Evolutionary conservation across 2,329 filamentous ascomycete species (phyloP).

Genomic region (Xylaria hypoxylon): DNA sequence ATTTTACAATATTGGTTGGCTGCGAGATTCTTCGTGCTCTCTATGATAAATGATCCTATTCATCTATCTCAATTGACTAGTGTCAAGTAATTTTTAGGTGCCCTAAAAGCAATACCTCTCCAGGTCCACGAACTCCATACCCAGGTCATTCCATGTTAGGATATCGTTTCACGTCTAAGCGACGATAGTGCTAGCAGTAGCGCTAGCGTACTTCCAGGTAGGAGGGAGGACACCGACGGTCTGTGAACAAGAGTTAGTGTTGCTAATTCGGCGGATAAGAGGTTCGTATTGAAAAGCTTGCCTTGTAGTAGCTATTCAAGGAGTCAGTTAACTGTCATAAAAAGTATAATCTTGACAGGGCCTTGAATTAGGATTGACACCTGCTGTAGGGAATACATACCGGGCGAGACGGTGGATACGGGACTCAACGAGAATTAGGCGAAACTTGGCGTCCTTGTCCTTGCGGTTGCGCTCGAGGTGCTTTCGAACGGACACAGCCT

Average conservation of each 20-base stretch:
- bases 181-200: slow-evolving; percentile 94
- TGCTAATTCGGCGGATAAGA: background rate
- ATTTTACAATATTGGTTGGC: slow-evolving; percentile 30
- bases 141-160: slow-evolving; percentile 45
- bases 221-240: slow-evolving; percentile 85
- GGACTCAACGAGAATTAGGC: slow-evolving; percentile 99
- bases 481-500: slow-evolving; percentile 99
- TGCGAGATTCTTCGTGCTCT: slow-evolving; percentile 40
- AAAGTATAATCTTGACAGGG: background rate
- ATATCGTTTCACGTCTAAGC: slow-evolving; percentile 70
- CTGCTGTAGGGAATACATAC: slow-evolving; percentile 60
- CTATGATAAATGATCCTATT: slow-evolving; percentile 33
- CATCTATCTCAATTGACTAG: slow-evolving; percentile 44
- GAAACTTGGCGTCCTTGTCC: slow-evolving; percentile 99
- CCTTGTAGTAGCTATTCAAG: slow-evolving; percentile 40
- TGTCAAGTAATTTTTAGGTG: slow-evolving; percentile 42
- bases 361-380: background rate
- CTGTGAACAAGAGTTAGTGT: slow-evolving; percentile 29
- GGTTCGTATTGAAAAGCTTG: slow-evolving; percentile 17
- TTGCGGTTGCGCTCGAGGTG: slow-evolving; percentile 99
- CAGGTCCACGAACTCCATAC: slow-evolving; percentile 51
- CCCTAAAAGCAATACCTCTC: slow-evolving; percentile 49
- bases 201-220: slow-evolving; percentile 99
- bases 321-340: slow-evolving; percentile 24
- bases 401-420: slow-evolving; percentile 99